Evolutionary conservation across 108 stramenopile genomes (phyloP), one percentile per base, ranked within the genome.

Genomic region (Cyclotella kingstonii): DNA sequence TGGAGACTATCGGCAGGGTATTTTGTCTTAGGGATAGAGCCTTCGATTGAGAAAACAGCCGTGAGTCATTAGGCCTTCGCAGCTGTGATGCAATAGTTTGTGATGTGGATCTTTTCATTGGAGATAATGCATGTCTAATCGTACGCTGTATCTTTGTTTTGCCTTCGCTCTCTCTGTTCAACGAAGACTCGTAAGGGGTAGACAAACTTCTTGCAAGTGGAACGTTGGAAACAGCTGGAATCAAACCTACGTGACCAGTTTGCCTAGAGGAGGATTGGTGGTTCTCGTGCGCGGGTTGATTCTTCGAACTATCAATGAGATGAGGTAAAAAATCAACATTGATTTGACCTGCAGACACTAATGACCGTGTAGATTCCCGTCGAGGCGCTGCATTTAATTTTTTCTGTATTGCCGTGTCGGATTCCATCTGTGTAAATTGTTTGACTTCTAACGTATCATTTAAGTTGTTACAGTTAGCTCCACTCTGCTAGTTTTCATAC

Each of bases 161-260:
- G 49, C 11, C n/a, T 50, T 50, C 18, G 49, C 28, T 50, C 21
- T 5, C 1, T 3, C 17, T 46, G 5, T 27, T 29, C 1, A 7
- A 27, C 35, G 23, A 35, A 1, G 0, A 5, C 5, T 36, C 35
- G 3, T 27, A 18, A 5, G 33, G 35, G 1, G 18, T 53, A 35
- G 15, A 8, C 3, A 25, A 33, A 36, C 11, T 44, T 5, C 17
- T 12, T 44, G 43, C 43, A 14, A 4, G n/a, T 5, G 43, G 5
- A 5, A 5, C 5, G 14, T 44, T 44, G 14, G 43, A 12, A 4
- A 14, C 43, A 44, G 43, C 14, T 12, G 19, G 52, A 36, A 53
- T 53, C 35, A 53, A 35, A 53, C 52, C 52, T 0, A 53, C 3
- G 15, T 53, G 52, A 36, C 52, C 52, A 2, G 4, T 36, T 0